These are phyloP conservation scores for Rhododendron mucronatum DNA, from an alignment of 148 eudicot genomes.

Conservation along the genomic window DNA sequence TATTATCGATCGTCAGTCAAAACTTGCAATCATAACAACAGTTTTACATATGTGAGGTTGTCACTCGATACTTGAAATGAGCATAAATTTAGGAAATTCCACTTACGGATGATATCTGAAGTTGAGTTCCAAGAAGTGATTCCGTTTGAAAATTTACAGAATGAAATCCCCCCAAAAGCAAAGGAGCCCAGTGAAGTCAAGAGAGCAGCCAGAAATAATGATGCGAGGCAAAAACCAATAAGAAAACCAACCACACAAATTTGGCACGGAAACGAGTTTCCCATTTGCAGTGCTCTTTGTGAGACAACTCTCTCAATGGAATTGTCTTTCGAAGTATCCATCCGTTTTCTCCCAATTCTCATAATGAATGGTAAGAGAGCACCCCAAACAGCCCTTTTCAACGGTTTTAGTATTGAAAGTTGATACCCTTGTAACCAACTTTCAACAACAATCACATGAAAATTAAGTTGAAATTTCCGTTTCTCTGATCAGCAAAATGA, in stretches of 20 bases:
- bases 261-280: no score
- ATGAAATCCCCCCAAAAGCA: slow-evolving; percentile 36
- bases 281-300: no score
- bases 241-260: no score
- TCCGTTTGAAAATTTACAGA: slow-evolving; percentile 38
- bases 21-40: neutral
- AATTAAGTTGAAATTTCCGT: neutral
- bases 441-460: neutral
- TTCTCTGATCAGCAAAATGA: neutral
- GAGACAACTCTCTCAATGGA: no score
- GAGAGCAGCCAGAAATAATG: slow-evolving; percentile 63
- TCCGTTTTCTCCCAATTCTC: neutral
- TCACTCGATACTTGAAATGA: no score
- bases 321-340: slow-evolving; percentile 24
- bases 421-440: no score
- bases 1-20: no score
- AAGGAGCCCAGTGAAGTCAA: slow-evolving; percentile 59
- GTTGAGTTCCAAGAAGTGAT: neutral
- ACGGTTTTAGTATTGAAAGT: no score
- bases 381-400: no score
- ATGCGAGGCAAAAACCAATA: slow-evolving; percentile 49
- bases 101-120: no score
- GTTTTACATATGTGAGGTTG: no score
- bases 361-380: no score
- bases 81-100: neutral